Percentiles rank a stretch among this genome's conserved stretches.
Evolutionary conservation across 306 rosid genomes (phyloP).

Genomic region (Rosa rugosa): DNA sequence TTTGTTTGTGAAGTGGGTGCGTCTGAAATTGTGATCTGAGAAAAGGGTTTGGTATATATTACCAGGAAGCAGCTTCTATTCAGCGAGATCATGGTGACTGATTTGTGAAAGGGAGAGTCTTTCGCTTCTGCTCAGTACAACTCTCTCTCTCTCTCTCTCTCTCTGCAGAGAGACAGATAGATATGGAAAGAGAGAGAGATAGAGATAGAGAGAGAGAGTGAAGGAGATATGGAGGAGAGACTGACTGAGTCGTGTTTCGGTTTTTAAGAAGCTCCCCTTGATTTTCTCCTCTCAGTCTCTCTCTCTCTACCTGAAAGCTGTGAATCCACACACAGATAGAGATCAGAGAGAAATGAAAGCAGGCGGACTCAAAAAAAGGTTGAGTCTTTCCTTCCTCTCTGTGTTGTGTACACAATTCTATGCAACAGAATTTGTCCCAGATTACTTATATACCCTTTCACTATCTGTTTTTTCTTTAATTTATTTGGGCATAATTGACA

Average conservation of each 20-base stretch:
- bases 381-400: background rate
- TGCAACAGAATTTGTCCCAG: background rate
- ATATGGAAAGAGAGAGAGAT: background rate
- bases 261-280: constrained; percentile 11
- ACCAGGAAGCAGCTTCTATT: constrained; percentile 55
- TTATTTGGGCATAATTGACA: background rate
- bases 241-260: background rate
- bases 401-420: background rate
- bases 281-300: constrained; percentile 24
- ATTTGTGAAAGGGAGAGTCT: constrained; percentile 34
- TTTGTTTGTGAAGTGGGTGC: constrained; percentile 13
- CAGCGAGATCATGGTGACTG: constrained; percentile 52
- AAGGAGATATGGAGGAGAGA: constrained; percentile 12
- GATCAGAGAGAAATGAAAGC: background rate
- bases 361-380: background rate
- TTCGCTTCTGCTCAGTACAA: constrained; percentile 22
- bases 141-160: background rate
- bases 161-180: background rate
- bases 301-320: constrained; percentile 19
- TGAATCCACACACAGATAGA: constrained; percentile 12
- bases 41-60: constrained; percentile 25
- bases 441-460: constrained; percentile 24
- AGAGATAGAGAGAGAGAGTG: constrained; percentile 2
- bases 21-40: constrained; percentile 17
- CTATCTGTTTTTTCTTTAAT: background rate